Conservation (phyloP, 306 rosid genomes). For the Cucurbita maxima region DNA sequence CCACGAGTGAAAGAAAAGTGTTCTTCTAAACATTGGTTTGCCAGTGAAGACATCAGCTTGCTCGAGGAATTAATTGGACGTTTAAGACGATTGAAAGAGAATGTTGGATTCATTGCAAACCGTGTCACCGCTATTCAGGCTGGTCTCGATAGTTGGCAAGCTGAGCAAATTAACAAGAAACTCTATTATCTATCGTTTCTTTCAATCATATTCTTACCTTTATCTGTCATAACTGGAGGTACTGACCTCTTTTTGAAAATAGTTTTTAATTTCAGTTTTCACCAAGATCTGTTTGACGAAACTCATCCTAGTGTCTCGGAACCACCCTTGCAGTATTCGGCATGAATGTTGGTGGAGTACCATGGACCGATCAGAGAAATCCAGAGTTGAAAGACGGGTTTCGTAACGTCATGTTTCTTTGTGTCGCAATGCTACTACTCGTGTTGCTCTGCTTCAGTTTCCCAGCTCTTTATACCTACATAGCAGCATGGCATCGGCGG, state of each 20-base stretch:
- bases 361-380: conserved; percentile 68
- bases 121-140: conserved; percentile 87
- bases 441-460: conserved; percentile 74
- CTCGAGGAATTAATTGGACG: conserved; percentile 83
- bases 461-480: conserved; percentile 42
- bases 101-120: conserved; percentile 83
- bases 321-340: conserved; percentile 55
- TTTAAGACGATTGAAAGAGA: conserved; percentile 72
- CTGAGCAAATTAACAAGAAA: conserved; percentile 84
- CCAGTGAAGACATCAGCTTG: conserved; percentile 43
- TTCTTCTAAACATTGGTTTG: conserved; percentile 70
- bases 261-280: not conserved
- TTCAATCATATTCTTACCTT: conserved; percentile 78
- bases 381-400: conserved; percentile 54
- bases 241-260: not conserved
- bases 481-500: conserved; percentile 41
- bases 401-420: conserved; percentile 70
- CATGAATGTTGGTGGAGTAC: conserved; percentile 97
- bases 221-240: conserved; percentile 90
- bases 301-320: not conserved
- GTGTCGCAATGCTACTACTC: conserved; percentile 35
- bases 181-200: conserved; percentile 85
- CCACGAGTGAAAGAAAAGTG: conserved; percentile 87
- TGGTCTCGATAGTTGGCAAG: conserved; percentile 90
- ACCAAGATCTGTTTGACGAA: not conserved